Conservation (phyloP, 2,329 filamentous ascomycete genomes). For the Balansia obtecta region DNA sequence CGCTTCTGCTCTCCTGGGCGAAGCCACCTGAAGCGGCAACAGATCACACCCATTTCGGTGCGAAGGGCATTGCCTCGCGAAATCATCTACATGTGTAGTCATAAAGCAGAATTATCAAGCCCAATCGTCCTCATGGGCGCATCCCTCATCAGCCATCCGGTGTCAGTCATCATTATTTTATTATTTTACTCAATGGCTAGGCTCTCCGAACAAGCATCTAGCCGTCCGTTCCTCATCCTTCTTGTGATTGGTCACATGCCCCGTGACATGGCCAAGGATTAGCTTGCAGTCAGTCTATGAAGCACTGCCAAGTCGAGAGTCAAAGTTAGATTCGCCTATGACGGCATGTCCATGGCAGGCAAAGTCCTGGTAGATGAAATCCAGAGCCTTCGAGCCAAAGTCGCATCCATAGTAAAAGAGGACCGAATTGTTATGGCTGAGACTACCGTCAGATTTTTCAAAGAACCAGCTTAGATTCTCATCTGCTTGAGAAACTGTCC, state of each 20-base stretch:
- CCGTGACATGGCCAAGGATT: slow-evolving; percentile 24
- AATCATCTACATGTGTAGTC: neutral
- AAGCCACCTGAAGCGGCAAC: neutral
- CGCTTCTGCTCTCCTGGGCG: neutral
- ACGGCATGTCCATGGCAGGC: slow-evolving; percentile 70
- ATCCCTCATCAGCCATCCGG: too few species aligned
- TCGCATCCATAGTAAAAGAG: slow-evolving; percentile 95
- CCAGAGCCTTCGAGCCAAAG: slow-evolving; percentile 39
- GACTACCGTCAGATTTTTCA: slow-evolving; percentile 87
- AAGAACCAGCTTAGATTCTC: slow-evolving; percentile 98
- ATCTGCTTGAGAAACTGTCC: slow-evolving; percentile 93
- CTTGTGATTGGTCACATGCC: neutral
- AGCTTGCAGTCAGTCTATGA: slow-evolving; percentile 51
- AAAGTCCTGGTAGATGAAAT: slow-evolving; percentile 76
- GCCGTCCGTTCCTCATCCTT: neutral
- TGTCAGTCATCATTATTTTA: neutral
- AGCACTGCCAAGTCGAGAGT: slow-evolving; percentile 70
- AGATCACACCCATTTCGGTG: neutral
- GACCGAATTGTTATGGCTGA: slow-evolving; percentile 74
- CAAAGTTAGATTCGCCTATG: slow-evolving; percentile 81
- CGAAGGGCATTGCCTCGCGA: neutral
- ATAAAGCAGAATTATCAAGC: too few species aligned
- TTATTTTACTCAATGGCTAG: slow-evolving; percentile 36
- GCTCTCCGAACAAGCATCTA: neutral
- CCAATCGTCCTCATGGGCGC: too few species aligned